These are phyloP conservation scores for Liriodendron chinense DNA, from an alignment of 164 flowering plant species.

Conservation along the genomic window DNA sequence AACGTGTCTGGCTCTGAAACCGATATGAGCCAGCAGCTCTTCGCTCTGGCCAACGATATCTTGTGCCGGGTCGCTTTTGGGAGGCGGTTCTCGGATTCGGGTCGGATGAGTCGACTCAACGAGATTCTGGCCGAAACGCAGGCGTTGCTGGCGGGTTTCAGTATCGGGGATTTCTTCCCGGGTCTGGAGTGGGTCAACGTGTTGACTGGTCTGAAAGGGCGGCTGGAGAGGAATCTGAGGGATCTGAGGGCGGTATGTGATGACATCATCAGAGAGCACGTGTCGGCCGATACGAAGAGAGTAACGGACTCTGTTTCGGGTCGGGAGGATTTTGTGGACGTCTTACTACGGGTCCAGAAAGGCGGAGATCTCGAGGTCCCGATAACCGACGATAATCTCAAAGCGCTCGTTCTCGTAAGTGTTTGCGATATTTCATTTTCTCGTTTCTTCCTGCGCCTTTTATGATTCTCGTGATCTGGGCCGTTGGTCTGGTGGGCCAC, in stretches of 20 bases:
- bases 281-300: not conserved
- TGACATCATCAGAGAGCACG: slow-evolving; percentile 37
- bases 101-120: slow-evolving; percentile 18
- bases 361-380: slow-evolving; percentile 41
- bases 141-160: slow-evolving; percentile 46
- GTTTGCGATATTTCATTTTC: not conserved
- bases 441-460: not conserved
- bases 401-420: slow-evolving; percentile 52
- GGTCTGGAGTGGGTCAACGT: slow-evolving; percentile 44
- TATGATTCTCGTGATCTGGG: too few species aligned
- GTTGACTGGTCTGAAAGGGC: slow-evolving; percentile 37
- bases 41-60: slow-evolving; percentile 42
- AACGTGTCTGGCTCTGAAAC: slow-evolving; percentile 11
- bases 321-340: slow-evolving; percentile 48
- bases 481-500: too few species aligned
- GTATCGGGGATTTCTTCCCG: slow-evolving; percentile 52
- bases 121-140: slow-evolving; percentile 48
- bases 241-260: slow-evolving; percentile 42
- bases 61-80: slow-evolving; percentile 70
- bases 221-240: slow-evolving; percentile 32
- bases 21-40: slow-evolving; percentile 36
- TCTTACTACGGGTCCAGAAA: slow-evolving; percentile 39
- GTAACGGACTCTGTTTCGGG: slow-evolving; percentile 1
- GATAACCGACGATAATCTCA: slow-evolving; percentile 52
- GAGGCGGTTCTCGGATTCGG: slow-evolving; percentile 29